Evolutionary conservation across 2,329 filamentous ascomycete species (phyloP), one percentile per base, ranked within the genome.

Genomic region (Aureobasidium melanogenum): DNA sequence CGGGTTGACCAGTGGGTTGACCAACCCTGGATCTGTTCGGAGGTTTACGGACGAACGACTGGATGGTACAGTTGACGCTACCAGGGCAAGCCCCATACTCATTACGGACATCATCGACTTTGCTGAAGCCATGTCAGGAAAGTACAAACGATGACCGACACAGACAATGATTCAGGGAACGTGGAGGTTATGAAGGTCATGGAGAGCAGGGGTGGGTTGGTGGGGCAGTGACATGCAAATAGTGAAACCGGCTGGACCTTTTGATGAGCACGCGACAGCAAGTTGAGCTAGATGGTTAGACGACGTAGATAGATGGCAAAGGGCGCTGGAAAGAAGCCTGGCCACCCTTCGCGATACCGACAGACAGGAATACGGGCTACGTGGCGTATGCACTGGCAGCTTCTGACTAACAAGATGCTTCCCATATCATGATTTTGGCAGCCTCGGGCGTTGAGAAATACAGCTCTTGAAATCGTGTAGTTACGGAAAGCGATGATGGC

Each of bases 151-250:
- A 38, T 6, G 8, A 38, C 19, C 48, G 19, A 24, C 50, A 39
- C 24, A 2, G 19, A 41, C 24, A 28, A 56, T 44, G 52, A 44
- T 17, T 39, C 36, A 41, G 50, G 22, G 24, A 54, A 28, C 9
- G 50, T 19, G 48, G 38, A 43, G 24, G 9, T 30, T 32, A 19
- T 44, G 41, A 19, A 34, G 39, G 26, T 10, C 28, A 34, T 56
- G 30, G 39, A 44, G 26, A 14, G 17, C 36, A 41, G 26, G 52
- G 14, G 30, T n/a, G 30, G 14, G 15, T 32, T 30, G 32, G 56
- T 50, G 56, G 56, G 56, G 43, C 56, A 38, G 56, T 59, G 56
- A 59, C 56, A 59, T 59, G 24, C 30, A 34, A 22, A 36, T n/a
- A n/a, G n/a, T 32, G 54, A 46, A 32, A 56, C 41, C 41, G 41